Conservation (phyloP, 148 eudicot genomes). For the Camellia sinensis region DNA sequence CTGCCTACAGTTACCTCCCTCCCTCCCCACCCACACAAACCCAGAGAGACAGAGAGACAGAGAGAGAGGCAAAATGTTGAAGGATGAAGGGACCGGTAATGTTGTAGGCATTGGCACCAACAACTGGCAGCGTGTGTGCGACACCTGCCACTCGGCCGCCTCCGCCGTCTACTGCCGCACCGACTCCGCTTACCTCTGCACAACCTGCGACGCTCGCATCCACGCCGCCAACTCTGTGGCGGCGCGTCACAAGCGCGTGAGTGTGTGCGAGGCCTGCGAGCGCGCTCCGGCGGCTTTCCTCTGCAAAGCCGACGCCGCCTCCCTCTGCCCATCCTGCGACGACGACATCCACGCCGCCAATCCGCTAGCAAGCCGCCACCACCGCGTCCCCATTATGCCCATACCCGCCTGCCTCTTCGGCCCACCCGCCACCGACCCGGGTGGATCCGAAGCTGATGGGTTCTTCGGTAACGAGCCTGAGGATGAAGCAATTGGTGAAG, state of each 20-base stretch:
- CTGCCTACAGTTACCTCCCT: conserved; percentile 24
- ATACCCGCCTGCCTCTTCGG: conserved; percentile 34
- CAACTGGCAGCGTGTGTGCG: conserved; percentile 51
- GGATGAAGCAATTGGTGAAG: conserved; percentile 33
- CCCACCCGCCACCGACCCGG: conserved; percentile 16
- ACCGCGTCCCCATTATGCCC: conserved; percentile 68
- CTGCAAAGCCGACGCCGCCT: conserved; percentile 91
- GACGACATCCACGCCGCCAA: conserved; percentile 90
- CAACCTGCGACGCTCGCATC: conserved; percentile 52
- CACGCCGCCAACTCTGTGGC: conserved; percentile 55
- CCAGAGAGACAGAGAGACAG: conserved; percentile 20
- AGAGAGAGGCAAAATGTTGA: conserved; percentile 39
- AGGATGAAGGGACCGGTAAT: conserved; percentile 34
- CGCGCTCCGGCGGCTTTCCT: conserved; percentile 78
- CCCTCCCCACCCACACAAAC: background rate
- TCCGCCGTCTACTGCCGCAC: conserved; percentile 61
- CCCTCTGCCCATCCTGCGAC: conserved; percentile 77
- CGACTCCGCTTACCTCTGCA: conserved; percentile 62
- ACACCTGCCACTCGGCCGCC: conserved; percentile 55
- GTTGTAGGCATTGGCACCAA: conserved; percentile 19
- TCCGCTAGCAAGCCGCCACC: conserved; percentile 80
- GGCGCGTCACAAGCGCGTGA: conserved; percentile 55
- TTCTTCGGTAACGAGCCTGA: conserved; percentile 29
- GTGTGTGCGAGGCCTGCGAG: conserved; percentile 86
- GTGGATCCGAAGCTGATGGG: conserved; percentile 18